Evolutionary conservation across 2,329 filamentous ascomycete genomes (phyloP).

Genomic region (Curvularia verruculosa): DNA sequence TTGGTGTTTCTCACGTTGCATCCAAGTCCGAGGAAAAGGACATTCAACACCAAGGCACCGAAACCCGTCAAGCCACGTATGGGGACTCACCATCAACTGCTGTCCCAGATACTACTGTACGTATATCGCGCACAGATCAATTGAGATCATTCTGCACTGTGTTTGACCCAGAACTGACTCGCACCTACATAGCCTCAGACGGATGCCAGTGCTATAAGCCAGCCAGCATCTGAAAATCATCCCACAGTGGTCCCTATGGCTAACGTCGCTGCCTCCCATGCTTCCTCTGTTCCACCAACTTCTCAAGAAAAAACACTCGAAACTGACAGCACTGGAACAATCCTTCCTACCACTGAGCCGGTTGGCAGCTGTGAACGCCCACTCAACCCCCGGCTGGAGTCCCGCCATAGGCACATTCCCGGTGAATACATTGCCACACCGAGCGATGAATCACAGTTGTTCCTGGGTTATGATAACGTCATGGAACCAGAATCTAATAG

Average conservation of each 20-base stretch:
- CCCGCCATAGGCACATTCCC: constrained; percentile 41
- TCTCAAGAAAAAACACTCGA: constrained; percentile 22
- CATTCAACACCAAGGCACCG: constrained; percentile 4
- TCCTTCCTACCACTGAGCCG: constrained; percentile 1
- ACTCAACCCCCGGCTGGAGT: constrained; percentile 41
- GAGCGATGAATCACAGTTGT: constrained; percentile 35
- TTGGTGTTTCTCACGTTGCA: constrained; percentile 30
- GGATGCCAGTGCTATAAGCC: not conserved
- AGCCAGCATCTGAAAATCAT: constrained; percentile 20
- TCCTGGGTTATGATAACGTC: constrained; percentile 20
- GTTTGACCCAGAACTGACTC: not conserved
- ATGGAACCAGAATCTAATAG: constrained; percentile 9
- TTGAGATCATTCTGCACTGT: not conserved
- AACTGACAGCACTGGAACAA: not conserved
- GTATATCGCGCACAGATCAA: not conserved
- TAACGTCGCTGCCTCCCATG: constrained; percentile 18
- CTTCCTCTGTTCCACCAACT: constrained; percentile 8
- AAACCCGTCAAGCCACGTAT: constrained; percentile 9
- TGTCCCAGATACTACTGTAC: not conserved
- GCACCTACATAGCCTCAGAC: constrained; percentile 1
- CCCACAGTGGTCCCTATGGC: constrained; percentile 27
- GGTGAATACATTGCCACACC: constrained; percentile 44
- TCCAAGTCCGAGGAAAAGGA: constrained; percentile 13
- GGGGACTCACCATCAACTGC: constrained; percentile 1
- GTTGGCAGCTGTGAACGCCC: constrained; percentile 15